Conservation (phyloP, 2,329 filamentous ascomycete species). For the Fusarium haematococcum region DNA sequence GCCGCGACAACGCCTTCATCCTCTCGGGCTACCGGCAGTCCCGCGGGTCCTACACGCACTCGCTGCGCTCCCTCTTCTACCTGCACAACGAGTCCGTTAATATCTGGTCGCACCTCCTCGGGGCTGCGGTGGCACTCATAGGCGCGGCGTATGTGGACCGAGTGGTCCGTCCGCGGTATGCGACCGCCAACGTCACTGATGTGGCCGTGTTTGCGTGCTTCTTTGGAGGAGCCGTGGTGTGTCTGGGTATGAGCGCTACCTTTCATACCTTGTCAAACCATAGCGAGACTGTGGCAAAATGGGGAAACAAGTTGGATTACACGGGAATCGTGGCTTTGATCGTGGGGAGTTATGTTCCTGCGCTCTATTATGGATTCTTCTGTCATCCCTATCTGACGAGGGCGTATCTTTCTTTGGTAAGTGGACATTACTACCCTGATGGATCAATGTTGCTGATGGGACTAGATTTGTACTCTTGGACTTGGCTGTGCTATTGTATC, state of each 20-base stretch:
- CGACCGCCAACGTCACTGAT: slow-evolving; percentile 70
- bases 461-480: slow-evolving; percentile 81
- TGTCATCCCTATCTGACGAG: slow-evolving; percentile 74
- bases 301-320: slow-evolving; percentile 95
- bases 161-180: slow-evolving; percentile 73
- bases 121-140: slow-evolving; percentile 69
- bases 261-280: slow-evolving; percentile 91
- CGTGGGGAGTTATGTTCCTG: slow-evolving; percentile 90
- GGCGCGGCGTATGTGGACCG: slow-evolving; percentile 66
- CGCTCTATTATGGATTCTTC: slow-evolving; percentile 87
- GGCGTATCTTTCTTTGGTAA: slow-evolving; percentile 80
- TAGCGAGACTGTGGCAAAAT: slow-evolving; percentile 78
- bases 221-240: slow-evolving; percentile 78
- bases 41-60: slow-evolving; percentile 60
- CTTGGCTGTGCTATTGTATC: slow-evolving; percentile 81
- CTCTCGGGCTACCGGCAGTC: slow-evolving; percentile 64
- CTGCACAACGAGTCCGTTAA: slow-evolving; percentile 73
- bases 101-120: slow-evolving; percentile 74
- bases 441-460: slow-evolving; percentile 26
- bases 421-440: slow-evolving; percentile 41
- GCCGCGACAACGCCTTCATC: slow-evolving; percentile 70
- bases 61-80: slow-evolving; percentile 61
- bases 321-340: slow-evolving; percentile 93
- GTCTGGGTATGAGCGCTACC: slow-evolving; percentile 83
- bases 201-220: slow-evolving; percentile 82